Base-by-base conservation (phyloP, 306 rosid species). In the Castanea crenata region DNA sequence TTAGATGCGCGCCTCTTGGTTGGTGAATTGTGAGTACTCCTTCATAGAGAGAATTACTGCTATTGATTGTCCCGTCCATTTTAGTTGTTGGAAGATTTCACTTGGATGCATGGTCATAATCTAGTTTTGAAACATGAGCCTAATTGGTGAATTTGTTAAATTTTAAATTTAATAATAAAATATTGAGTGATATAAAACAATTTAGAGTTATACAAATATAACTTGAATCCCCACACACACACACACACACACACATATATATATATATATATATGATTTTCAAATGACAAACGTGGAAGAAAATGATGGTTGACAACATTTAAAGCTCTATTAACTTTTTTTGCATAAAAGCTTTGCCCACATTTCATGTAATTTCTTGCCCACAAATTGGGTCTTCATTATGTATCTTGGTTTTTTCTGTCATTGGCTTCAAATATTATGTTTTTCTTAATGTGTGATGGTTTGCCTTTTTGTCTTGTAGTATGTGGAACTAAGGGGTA, bases 401-500 rank as follows among this genome's bases (percentile, higher is more conserved):
- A 6, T 34, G 5, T 67, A 7, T 34, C 21, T 34, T 18, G 34
- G 0, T 32, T 8, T 67, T 15, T 25, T 23, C 29, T 15, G 2
- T 62, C 11, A 54, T 20, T 1, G n/a, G 19, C 29, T 56, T 32
- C 46, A 11, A 20, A 5, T 65, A 32, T 44, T 58, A 69, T 23
- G 55, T 5, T 62, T 6, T 55, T 69, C 57, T 18, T 72, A 23
- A 57, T 74, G 49, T 54, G 23, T 77, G 15, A 65, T 21, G 18
- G 23, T 10, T 3, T 62, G 14, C 52, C 16, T 44, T 54, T 74
- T 44, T 73, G 20, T 64, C 20, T 35, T 76, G 87, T 74, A 92
- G 97, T 13, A 71, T 49, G 63, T 94, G 99, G 99, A 90, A 90
- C 38, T 94, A 97, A 90, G 88, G 78, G 97, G 90, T 56, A 34